A percentile compares a stretch with the other conserved stretches of the same genome.
Conservation (phyloP, 306 rosid genomes). For the Cercis canadensis region DNA sequence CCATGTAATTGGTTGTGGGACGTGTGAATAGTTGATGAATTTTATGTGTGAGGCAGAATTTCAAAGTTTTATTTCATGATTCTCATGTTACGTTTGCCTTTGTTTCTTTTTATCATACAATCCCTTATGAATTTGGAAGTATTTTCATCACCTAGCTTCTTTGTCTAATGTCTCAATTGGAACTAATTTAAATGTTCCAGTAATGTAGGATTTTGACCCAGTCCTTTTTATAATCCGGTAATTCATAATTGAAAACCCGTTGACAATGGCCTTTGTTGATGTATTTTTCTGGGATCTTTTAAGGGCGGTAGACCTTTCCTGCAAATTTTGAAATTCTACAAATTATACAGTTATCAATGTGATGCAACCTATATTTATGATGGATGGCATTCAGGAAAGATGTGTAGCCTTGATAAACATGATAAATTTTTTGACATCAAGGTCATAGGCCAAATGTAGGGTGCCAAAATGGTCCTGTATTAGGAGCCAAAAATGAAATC, state of each 20-base stretch:
- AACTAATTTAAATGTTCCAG: neutral
- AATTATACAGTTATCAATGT: neutral
- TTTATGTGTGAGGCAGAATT: neutral
- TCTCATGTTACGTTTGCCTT: neutral
- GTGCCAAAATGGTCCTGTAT: neutral
- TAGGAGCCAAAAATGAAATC: neutral
- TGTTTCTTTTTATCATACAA: neutral
- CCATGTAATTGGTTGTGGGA: constrained; percentile 1
- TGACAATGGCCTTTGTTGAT: neutral
- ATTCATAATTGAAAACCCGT: neutral
- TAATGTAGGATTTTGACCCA: constrained; percentile 24
- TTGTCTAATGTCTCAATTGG: neutral
- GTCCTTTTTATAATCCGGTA: neutral
- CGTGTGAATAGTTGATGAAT: neutral
- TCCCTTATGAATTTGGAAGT: neutral
- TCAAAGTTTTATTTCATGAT: neutral
- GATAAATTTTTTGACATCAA: neutral
- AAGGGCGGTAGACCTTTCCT: neutral
- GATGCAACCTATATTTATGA: neutral
- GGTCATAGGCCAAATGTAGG: neutral
- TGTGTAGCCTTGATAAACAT: neutral
- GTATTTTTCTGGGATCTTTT: neutral
- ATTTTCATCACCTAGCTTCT: neutral
- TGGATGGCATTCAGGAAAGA: constrained; percentile 4
- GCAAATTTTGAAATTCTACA: neutral